Conservation (phyloP, 805 yeast genomes). For the Monosporozyma siamensis region DNA sequence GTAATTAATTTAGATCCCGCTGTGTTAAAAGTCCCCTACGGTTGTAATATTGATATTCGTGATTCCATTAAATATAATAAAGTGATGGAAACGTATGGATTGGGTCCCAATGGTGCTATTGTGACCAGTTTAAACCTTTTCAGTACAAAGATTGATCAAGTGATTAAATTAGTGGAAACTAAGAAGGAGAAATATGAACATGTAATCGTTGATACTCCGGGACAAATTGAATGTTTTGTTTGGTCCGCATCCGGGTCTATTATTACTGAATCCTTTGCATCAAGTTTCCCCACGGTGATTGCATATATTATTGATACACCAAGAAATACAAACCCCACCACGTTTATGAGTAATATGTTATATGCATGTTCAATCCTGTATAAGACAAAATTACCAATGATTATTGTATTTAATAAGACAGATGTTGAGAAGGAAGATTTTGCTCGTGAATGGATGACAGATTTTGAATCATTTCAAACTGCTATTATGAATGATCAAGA, state of each 20-base stretch:
- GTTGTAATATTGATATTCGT: constrained; percentile 89
- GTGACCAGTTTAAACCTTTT: constrained; percentile 89
- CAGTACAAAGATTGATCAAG: constrained; percentile 94
- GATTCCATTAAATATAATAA: constrained; percentile 93
- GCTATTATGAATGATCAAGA: constrained; percentile 65
- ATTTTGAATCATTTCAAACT: constrained; percentile 81
- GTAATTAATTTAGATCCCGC: constrained; percentile 96
- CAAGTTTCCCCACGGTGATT: constrained; percentile 88
- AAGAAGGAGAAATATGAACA: constrained; percentile 47
- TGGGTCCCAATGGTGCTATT: constrained; percentile 98
- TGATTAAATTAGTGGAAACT: constrained; percentile 74
- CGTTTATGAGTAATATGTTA: constrained; percentile 96
- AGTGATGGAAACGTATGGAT: constrained; percentile 89
- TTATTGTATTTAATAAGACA: constrained; percentile 89
- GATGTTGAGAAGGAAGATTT: constrained; percentile 79
- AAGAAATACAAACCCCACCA: constrained; percentile 85
- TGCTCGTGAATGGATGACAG: constrained; percentile 96
- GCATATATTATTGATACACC: constrained; percentile 98
- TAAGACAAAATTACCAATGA: constrained; percentile 94
- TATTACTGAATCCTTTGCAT: constrained; percentile 92
- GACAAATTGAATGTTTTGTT: constrained; percentile 96
- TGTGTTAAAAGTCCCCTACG: constrained; percentile 85
- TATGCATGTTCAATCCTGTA: constrained; percentile 95
- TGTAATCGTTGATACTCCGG: constrained; percentile 93
- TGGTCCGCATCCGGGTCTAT: constrained; percentile 98